Evolutionary conservation across 257 asterid genomes (phyloP), one percentile per base, ranked within the genome.

Genomic region (Eucommia ulmoides): DNA sequence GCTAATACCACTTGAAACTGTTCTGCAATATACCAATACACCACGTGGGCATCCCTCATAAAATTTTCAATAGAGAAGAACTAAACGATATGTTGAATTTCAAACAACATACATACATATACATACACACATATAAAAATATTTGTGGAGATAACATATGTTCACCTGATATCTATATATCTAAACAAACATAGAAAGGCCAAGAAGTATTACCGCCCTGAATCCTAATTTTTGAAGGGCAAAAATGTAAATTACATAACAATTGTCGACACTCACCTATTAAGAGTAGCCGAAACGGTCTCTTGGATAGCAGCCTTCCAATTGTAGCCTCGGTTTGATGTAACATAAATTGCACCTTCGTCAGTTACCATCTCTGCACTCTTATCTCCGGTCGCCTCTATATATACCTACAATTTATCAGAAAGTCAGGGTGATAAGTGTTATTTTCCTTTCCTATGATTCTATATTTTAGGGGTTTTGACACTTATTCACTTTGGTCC

Each of bases 271-370:
- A 53, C 68, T 72, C 55, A 80, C 96, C 97, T 82, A 69, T 89
- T 84, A 54, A 89, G 74, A 55, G 96, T 89, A 66, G 96, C 98
- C 33, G 98, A 89, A 64, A 89, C 98, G 55, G 94, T 85, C 67
- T 89, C 98, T 71, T 82, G 96, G 17, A 89, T 76, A 62, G 94
- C 94, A 86, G 98, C 98, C 66, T 68, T 76, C 98, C 98, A 89
- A 68, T 89, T 89, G 81, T 85, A 82, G 62, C 98, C 98, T 65
- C 86, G 76, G 65, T 89, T 89, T 66, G 95, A 69, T 54, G 95
- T 84, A 62, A 88, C 54, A 55, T 88, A 88, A 47, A 84, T 81
- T 59, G 97, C 97, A 65, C 97, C 95, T 77, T 88, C 95, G 49
- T 84, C 94, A 22, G 97, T 88, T 26, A 88, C 94, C 95, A 88